Conservation (phyloP, 2,329 filamentous ascomycete species). For the Emergomyces pasteurianus region DNA sequence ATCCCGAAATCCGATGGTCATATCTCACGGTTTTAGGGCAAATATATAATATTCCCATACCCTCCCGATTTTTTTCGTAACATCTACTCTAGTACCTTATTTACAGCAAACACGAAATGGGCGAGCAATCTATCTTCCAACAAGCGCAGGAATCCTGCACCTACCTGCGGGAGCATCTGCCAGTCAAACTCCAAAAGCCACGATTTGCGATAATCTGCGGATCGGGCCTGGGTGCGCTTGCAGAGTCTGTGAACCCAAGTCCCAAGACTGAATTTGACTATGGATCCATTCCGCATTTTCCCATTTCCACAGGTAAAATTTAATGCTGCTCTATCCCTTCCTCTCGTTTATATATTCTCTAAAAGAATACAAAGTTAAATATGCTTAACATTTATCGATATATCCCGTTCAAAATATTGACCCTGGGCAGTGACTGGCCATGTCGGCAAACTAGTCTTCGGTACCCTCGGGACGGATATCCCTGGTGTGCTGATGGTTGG, state of each 20-base stretch:
- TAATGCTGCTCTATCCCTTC: constrained; percentile 5
- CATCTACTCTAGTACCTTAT: neutral
- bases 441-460: constrained; percentile 54
- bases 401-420: neutral
- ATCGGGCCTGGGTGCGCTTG: constrained; percentile 51
- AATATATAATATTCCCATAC: neutral
- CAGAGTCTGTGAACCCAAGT: constrained; percentile 32
- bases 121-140: constrained; percentile 5
- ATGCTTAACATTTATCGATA: no score
- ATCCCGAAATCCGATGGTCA: neutral
- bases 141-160: constrained; percentile 37
- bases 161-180: constrained; percentile 40
- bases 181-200: constrained; percentile 39
- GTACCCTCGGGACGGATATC: constrained; percentile 42
- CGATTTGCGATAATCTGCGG: constrained; percentile 53
- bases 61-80: neutral
- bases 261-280: constrained; percentile 45
- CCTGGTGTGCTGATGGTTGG: constrained; percentile 53
- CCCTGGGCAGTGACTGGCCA: constrained; percentile 41
- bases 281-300: constrained; percentile 49
- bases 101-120: neutral
- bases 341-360: no score
- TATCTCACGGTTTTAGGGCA: neutral
- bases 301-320: constrained; percentile 44
- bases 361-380: neutral